Evolutionary conservation across 1,139 yeast genomes (phyloP), one percentile per base, ranked within the genome.

Genomic region (Nakaseomyces bracarensis): DNA sequence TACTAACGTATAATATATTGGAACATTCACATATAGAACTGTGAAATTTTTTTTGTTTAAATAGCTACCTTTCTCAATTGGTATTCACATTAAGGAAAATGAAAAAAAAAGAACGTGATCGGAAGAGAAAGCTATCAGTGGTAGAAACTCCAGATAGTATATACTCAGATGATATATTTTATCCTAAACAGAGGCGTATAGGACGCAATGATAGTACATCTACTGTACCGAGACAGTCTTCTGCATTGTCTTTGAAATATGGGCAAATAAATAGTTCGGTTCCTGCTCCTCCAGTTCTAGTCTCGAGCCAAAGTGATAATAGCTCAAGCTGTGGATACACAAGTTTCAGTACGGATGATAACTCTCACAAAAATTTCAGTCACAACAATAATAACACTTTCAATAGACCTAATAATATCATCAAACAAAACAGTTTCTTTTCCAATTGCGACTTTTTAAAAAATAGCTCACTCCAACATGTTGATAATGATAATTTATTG

Each of bases 31-130:
- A n/a, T n/a, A n/a, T n/a, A n/a, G n/a, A n/a, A n/a, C n/a, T n/a
- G n/a, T 21, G 6, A 13, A 25, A 10, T 9, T 25, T 9, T 3
- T 25, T 25, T 25, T 25, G 9, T 25, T 8, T 25, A 8, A 25
- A 25, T 11, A n/a, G n/a, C n/a, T n/a, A n/a, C n/a, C n/a, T n/a
- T n/a, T n/a, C n/a, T n/a, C n/a, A n/a, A n/a, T n/a, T n/a, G n/a
- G n/a, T n/a, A n/a, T n/a, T 25, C 2, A 2, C 10, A 3, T 25
- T 25, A 8, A 8, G 25, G 10, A 21, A 8, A 3, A 28, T 28
- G 31, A 28, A 28, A 28, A 16, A 28, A 11, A 28, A 28, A 14
- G 31, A 28, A 7, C 31, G 31, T 13, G 31, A 28, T 15, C 31
- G 31, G 31, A 28, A 3, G 14, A 13, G 31, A 15, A 28, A 28